Conservation (phyloP, 495 filamentous ascomycete species). For the Penicillium argentinense region DNA sequence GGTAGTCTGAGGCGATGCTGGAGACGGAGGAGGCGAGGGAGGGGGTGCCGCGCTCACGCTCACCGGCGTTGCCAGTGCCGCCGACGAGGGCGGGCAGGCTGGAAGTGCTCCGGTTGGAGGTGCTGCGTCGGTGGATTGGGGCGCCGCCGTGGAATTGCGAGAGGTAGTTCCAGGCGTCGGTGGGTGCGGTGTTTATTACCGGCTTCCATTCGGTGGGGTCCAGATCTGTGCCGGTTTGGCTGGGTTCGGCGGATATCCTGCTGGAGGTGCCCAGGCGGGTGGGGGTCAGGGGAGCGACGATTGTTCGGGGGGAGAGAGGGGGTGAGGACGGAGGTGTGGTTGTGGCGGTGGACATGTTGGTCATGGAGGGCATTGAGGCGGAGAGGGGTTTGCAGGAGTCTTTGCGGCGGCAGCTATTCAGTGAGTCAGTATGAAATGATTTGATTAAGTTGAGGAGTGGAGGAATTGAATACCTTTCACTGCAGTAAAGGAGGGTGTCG, state of each 20-base stretch:
- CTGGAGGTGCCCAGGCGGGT: slow-evolving; percentile 32
- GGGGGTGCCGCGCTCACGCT: slow-evolving; percentile 39
- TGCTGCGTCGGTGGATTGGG: slow-evolving; percentile 29
- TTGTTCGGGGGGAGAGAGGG: slow-evolving; percentile 39
- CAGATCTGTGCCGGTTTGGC: slow-evolving; percentile 49
- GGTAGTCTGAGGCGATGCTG: slow-evolving; percentile 42
- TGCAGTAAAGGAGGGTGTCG: slow-evolving; percentile 58
- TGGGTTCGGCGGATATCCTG: slow-evolving; percentile 44
- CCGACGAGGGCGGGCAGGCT: slow-evolving; percentile 38
- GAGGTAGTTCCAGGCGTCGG: slow-evolving; percentile 51
- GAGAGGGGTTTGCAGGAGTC: slow-evolving; percentile 51
- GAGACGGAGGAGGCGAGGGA: slow-evolving; percentile 45
- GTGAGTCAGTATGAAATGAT: too few species aligned
- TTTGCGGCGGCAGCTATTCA: slow-evolving; percentile 54
- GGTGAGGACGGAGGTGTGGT: slow-evolving; percentile 34
- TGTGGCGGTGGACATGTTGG: slow-evolving; percentile 31
- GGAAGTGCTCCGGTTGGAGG: slow-evolving; percentile 29
- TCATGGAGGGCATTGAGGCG: slow-evolving; percentile 35
- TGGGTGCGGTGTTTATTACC: slow-evolving; percentile 43
- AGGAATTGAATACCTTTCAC: slow-evolving; percentile 45
- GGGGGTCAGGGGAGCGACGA: slow-evolving; percentile 46
- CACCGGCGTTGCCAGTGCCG: slow-evolving; percentile 3
- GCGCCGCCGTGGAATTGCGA: slow-evolving; percentile 45
- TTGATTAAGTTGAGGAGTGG: background rate
- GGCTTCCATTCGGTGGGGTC: slow-evolving; percentile 61